Evolutionary conservation across 2,329 filamentous ascomycete genomes (phyloP).

Genomic region (Ophiocordyceps camponoti-floridani): DNA sequence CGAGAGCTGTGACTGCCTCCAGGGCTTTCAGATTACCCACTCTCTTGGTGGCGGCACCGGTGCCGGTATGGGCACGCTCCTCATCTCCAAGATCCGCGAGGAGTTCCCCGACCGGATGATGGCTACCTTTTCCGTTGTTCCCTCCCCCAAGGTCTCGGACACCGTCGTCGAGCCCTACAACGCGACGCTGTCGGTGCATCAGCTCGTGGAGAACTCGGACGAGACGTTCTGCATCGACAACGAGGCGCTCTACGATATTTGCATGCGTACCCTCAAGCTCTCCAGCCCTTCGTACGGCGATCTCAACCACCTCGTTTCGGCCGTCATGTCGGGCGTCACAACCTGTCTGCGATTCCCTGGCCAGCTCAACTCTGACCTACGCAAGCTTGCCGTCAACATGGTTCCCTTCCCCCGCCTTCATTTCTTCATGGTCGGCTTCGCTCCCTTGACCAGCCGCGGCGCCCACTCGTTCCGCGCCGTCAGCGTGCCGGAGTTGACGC

Average conservation of each 20-base stretch:
- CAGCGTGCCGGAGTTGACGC: constrained; percentile 92
- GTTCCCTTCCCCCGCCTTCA: constrained; percentile 99
- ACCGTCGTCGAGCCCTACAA: constrained; percentile 99
- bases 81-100: constrained; percentile 99
- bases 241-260: constrained; percentile 99
- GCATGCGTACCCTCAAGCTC: constrained; percentile 99
- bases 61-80: constrained; percentile 98
- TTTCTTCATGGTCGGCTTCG: constrained; percentile 99
- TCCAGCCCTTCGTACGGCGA: constrained; percentile 97
- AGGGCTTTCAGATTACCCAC: constrained; percentile 99
- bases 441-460: constrained; percentile 74
- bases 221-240: constrained; percentile 99
- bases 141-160: constrained; percentile 98
- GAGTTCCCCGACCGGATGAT: constrained; percentile 99
- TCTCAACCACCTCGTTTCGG: constrained; percentile 97
- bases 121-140: constrained; percentile 98
- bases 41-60: constrained; percentile 99
- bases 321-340: constrained; percentile 98
- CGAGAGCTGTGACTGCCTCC: constrained; percentile 97
- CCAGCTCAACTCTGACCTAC: constrained; percentile 98
- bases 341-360: constrained; percentile 98
- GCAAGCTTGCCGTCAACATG: constrained; percentile 99
- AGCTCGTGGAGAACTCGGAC: constrained; percentile 99
- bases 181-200: constrained; percentile 95
- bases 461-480: constrained; percentile 94